Evolutionary conservation across 495 filamentous ascomycete genomes (phyloP).

Genomic region (Astrothelium macrocarpum): DNA sequence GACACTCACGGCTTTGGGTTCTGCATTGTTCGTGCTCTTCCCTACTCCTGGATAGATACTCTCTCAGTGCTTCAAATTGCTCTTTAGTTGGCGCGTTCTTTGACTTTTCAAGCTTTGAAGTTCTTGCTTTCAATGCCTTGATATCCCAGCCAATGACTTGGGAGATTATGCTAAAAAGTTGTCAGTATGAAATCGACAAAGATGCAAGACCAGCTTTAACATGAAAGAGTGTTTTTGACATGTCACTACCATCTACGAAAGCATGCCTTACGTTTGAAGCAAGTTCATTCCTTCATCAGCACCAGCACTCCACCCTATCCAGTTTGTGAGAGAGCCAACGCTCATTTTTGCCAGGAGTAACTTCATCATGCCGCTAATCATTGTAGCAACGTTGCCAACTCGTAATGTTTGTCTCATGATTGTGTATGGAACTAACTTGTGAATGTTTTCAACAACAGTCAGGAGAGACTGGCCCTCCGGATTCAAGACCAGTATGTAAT

Average conservation of each 20-base stretch:
- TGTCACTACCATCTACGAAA: too few relatives aligned
- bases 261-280: constrained; percentile 51
- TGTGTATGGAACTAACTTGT: constrained; percentile 51
- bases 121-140: constrained; percentile 44
- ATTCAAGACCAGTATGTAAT: constrained; percentile 52
- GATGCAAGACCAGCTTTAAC: too few relatives aligned
- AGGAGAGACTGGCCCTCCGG: constrained; percentile 55
- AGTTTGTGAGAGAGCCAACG: constrained; percentile 52
- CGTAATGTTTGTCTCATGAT: constrained; percentile 52
- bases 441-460: constrained; percentile 45
- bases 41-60: constrained; percentile 36
- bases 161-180: constrained; percentile 46
- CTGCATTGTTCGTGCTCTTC: constrained; percentile 42
- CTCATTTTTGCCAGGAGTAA: constrained; percentile 57
- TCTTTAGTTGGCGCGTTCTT: constrained; percentile 40
- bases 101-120: constrained; percentile 43
- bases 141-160: constrained; percentile 52
- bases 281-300: constrained; percentile 61
- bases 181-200: neutral
- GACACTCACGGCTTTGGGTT: constrained; percentile 28
- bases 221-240: too few relatives aligned
- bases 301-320: constrained; percentile 49
- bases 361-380: constrained; percentile 55
- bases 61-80: constrained; percentile 40
- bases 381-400: constrained; percentile 57